These are phyloP conservation scores for Peronosclerospora sorghi DNA, from an alignment of 352 stramenopile species.

Conservation along the genomic window DNA sequence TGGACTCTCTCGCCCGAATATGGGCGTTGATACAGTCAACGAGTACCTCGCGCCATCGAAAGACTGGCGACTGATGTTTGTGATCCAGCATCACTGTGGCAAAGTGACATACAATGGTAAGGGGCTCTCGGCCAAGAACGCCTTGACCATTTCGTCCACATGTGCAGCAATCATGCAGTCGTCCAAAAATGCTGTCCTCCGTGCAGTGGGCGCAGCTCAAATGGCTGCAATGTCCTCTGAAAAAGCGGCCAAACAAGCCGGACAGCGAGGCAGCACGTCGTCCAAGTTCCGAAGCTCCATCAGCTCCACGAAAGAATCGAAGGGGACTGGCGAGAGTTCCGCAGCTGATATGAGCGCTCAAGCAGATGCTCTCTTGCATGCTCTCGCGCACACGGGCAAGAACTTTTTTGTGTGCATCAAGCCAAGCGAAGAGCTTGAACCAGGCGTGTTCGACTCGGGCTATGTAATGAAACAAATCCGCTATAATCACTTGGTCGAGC, in stretches of 20 bases:
- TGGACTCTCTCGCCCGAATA: slow-evolving; percentile 42
- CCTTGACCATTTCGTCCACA: slow-evolving; percentile 61
- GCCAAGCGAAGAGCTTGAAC: slow-evolving; percentile 48
- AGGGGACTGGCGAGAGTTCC: slow-evolving; percentile 29
- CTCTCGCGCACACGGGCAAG: slow-evolving; percentile 61
- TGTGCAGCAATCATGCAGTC: slow-evolving; percentile 79
- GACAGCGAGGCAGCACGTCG: slow-evolving; percentile 15
- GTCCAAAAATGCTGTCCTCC: slow-evolving; percentile 67
- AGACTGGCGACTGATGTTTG: slow-evolving; percentile 68
- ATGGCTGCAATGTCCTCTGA: slow-evolving; percentile 46
- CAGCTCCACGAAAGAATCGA: slow-evolving; percentile 32
- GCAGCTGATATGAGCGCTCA: slow-evolving; percentile 53
- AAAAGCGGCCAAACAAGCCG: slow-evolving; percentile 29
- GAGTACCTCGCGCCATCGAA: slow-evolving; percentile 62
- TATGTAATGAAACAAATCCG: slow-evolving; percentile 69
- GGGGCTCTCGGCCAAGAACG: slow-evolving; percentile 54
- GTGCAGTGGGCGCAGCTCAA: slow-evolving; percentile 55
- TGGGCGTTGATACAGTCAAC: slow-evolving; percentile 39
- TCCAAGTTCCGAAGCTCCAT: slow-evolving; percentile 41
- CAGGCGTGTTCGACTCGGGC: slow-evolving; percentile 51
- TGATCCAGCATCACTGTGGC: slow-evolving; percentile 55
- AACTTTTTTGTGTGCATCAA: slow-evolving; percentile 82
- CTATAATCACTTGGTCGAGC: slow-evolving; percentile 50
- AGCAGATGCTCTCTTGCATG: slow-evolving; percentile 52
- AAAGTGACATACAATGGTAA: slow-evolving; percentile 76